Evolutionary conservation across 1,284 basidiomycete genomes (phyloP).

Genomic region (Rhodotorula glutinis): DNA sequence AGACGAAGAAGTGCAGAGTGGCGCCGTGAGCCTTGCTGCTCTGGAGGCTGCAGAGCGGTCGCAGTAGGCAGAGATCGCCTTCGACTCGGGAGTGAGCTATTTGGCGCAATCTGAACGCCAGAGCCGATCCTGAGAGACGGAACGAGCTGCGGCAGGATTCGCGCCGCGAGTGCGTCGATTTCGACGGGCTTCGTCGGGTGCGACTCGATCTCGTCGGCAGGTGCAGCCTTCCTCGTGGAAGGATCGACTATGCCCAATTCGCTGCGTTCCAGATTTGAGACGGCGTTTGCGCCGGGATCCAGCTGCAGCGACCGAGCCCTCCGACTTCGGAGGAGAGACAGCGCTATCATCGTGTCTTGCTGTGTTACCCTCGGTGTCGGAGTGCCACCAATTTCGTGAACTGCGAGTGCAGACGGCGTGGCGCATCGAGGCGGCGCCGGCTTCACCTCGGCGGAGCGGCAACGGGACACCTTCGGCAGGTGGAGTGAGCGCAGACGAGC

Average conservation of each 20-base stretch:
- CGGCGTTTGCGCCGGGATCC: not conserved
- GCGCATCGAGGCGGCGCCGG: not conserved
- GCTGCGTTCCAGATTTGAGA: not conserved
- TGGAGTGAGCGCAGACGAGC: constrained; percentile 34
- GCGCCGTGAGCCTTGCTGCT: not conserved
- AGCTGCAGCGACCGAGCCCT: not conserved
- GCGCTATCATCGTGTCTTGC: constrained; percentile 10
- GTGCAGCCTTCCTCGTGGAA: not conserved
- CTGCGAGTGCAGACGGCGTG: not conserved
- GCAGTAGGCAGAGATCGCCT: not conserved
- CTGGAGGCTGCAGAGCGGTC: not conserved
- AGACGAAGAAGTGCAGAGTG: not conserved
- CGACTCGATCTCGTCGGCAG: not conserved
- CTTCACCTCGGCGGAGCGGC: not conserved
- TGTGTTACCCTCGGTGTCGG: not conserved
- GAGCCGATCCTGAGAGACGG: constrained; percentile 25
- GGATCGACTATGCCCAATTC: constrained; percentile 10
- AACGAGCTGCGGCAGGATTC: constrained; percentile 29
- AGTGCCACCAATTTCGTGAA: not conserved
- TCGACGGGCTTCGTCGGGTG: not conserved
- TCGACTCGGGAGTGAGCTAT: not conserved
- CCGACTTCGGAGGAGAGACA: constrained; percentile 18
- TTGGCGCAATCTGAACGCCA: constrained; percentile 6
- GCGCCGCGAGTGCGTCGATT: constrained; percentile 34
- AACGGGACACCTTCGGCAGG: constrained; percentile 14